Evolutionary conservation across 192 early-diverging fungal species (phyloP).

Genomic region (Coemansia sp.): DNA sequence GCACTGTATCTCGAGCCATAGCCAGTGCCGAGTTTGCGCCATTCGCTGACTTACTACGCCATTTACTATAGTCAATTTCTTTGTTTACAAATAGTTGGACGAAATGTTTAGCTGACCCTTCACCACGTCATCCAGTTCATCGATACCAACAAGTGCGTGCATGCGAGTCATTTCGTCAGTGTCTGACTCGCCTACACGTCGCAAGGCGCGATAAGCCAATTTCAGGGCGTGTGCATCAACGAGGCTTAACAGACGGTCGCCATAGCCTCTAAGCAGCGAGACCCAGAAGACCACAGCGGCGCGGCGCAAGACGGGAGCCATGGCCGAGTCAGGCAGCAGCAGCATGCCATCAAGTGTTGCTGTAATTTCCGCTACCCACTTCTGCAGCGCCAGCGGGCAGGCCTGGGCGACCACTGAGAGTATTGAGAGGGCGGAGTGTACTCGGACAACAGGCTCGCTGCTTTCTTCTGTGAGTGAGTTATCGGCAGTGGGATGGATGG

Average conservation of each 20-base stretch:
- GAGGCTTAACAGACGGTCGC: slow-evolving; percentile 52
- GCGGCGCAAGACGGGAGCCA: slow-evolving; percentile 62
- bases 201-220: slow-evolving; percentile 58
- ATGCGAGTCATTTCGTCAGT: slow-evolving; percentile 68
- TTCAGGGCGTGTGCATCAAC: slow-evolving; percentile 62
- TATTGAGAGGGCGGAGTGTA: slow-evolving; percentile 69
- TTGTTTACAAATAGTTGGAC: not conserved
- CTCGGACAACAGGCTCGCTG: slow-evolving; percentile 25
- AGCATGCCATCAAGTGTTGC: slow-evolving; percentile 71
- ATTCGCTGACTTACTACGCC: not conserved
- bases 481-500: slow-evolving; percentile 20
- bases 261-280: slow-evolving; percentile 71
- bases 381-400: slow-evolving; percentile 66
- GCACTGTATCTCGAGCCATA: not conserved
- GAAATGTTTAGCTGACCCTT: slow-evolving; percentile 15
- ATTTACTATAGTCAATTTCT: not conserved
- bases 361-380: slow-evolving; percentile 65
- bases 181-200: slow-evolving; percentile 66
- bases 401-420: slow-evolving; percentile 69
- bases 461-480: not conserved
- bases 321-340: slow-evolving; percentile 35
- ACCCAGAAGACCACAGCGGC: slow-evolving; percentile 71
- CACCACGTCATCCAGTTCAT: slow-evolving; percentile 66
- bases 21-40: not conserved
- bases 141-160: slow-evolving; percentile 70